Evolutionary conservation across 352 stramenopile species (phyloP), one percentile per base, ranked within the genome.

Genomic region (Phytopythium boreale): DNA sequence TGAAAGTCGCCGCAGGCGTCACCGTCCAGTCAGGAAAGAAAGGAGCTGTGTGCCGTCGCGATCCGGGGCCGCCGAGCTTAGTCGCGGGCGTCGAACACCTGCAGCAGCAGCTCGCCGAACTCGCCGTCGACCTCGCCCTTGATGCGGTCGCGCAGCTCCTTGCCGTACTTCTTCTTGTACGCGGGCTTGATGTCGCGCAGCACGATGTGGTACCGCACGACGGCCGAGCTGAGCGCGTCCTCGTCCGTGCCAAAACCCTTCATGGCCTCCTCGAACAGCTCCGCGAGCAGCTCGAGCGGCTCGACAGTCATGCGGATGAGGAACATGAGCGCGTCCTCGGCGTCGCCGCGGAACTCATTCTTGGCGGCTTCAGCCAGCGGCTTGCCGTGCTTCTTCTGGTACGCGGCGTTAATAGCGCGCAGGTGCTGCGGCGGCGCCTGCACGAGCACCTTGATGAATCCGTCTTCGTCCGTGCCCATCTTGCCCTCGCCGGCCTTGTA

Each of bases 151-250:
- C 85, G 85, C 55, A 95, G 78, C 57, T 90, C 79, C 78, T 88
- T 90, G 59, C 71, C 74, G 74, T 83, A 95, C 68, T 75, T 81
- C 67, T 90, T 87, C 82, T 93, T 87, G 78, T 91, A 95, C 39
- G 76, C 83, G 39, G 86, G 75, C 69, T 90, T 89, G 72, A 95
- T 83, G 67, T 93, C 81, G 49, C 81, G 77, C 46, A 92, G 74
- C 61, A 92, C 81, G 27, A 84, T 85, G 71, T 92, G 81, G 75
- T 95, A 95, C 52, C 87, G 87, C 66, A 95, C 84, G 44, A 95
- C 64, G 20, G 73, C 73, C 20, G 75, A 68, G 62, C 72, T 82
- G 56, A 94, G 68, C 27, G 74, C 83, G 43, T 90, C 74, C 71
- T 91, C 82, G 63, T 90, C 76, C 26, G 80, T 91, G 68, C 84